These are phyloP conservation scores for Emmonsia crescens DNA, from an alignment of 2,329 filamentous ascomycete genomes.

Conservation along the genomic window DNA sequence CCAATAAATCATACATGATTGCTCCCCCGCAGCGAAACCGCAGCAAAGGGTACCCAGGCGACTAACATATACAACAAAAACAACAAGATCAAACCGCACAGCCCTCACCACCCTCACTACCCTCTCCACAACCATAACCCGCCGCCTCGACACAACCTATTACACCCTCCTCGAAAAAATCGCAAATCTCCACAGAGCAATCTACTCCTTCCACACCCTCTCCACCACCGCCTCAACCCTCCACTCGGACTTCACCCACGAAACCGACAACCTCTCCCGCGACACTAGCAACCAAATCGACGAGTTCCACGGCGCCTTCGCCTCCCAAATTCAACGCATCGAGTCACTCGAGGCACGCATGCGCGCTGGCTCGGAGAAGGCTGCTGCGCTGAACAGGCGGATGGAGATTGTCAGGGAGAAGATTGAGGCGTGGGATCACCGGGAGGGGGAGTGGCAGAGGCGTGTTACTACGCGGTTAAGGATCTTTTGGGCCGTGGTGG, in stretches of 20 bases:
- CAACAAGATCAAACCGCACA: conserved; percentile 17
- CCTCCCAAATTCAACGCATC: conserved; percentile 28
- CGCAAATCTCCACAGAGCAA: conserved; percentile 29
- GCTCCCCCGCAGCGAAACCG: too few species aligned
- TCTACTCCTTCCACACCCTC: conserved; percentile 34
- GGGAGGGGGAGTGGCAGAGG: conserved; percentile 34
- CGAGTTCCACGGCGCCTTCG: conserved; percentile 26
- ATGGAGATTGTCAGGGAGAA: conserved; percentile 29
- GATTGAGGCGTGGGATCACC: conserved; percentile 34
- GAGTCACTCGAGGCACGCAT: conserved; percentile 31
- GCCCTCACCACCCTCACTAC: conserved; percentile 28
- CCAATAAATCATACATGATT: background rate
- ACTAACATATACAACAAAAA: background rate
- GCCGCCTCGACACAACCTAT: conserved; percentile 38
- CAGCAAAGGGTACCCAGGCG: too few species aligned
- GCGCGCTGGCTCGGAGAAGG: conserved; percentile 24
- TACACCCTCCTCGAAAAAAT: conserved; percentile 38
- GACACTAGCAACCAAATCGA: conserved; percentile 29
- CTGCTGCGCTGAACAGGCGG: conserved; percentile 27
- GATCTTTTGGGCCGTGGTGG: conserved; percentile 27
- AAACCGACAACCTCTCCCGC: conserved; percentile 25
- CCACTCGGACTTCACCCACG: conserved; percentile 29
- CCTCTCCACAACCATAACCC: conserved; percentile 33
- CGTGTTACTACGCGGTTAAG: conserved; percentile 28
- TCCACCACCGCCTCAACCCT: conserved; percentile 26